Base-by-base conservation (phyloP, 2,329 filamentous ascomycete genomes). In the Metarhizium rileyi region DNA sequence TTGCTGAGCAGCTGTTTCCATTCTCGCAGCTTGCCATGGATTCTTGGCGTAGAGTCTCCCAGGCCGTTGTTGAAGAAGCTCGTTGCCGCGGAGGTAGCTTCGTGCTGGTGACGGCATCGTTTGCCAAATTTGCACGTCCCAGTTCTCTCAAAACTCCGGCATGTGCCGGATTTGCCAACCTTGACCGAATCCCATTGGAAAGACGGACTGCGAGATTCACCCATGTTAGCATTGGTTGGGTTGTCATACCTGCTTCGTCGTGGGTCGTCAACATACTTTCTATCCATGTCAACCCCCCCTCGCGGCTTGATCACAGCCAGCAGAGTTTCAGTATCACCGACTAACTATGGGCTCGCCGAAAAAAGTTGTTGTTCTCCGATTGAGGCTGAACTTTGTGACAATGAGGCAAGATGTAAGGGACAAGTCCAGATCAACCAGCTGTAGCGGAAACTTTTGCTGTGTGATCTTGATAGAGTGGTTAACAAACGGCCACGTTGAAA, bases 1-100 rank as follows among this genome's bases (percentile, higher is more conserved):
- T 44, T 22, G 9, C 23, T 9, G 3, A 57, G 52, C 2, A 58
- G 35, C 10, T 44, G 16, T 44, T 56, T 57, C 57, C 57, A 59
- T 46, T 56, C 45, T 14, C 41, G 52, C 25, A 54, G 45, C 14
- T 56, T 58, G 33, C 57, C 56, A 14, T 57, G 14, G 6, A 40
- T 22, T 14, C 25, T 45, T 25, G 25, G 42, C 14, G n/a, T 46
- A 4, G 35, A 16, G 7, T 30, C 35, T 23, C 10, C 22, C 12
- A 25, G 26, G 16, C 35, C 28, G 5, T 12, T 48, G 41, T 43
- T 44, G 4, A 30, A 5, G 16, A 16, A 35, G 4, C 49, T 45
- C 40, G 18, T n/a, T 26, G 45, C 6, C 26, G 25, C 25, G 12
- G 33, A 23, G 38, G 44, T 30, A 36, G 12, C 27, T 22, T 8